phyloP scores from a whole-genome alignment of 306 rosid genomes.

The Senna tora region DNA sequence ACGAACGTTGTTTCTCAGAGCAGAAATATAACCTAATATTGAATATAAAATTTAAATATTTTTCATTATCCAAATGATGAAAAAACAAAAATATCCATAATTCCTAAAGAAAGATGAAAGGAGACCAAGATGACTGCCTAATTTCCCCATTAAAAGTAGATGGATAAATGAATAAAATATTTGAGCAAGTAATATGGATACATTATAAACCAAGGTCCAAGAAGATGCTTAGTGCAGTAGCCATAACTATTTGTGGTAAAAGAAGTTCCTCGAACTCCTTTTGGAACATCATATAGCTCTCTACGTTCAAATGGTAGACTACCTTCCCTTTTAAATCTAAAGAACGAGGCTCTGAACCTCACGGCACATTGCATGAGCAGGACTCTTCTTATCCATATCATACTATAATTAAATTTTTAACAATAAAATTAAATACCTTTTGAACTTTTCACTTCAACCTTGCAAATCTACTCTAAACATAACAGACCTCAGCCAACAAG shows the following conservation, averaged over 20 bases:
- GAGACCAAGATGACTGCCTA: slow-evolving; percentile 6
- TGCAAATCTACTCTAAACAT: neutral
- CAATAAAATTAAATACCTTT: neutral
- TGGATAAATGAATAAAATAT: neutral
- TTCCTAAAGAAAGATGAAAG: slow-evolving; percentile 3
- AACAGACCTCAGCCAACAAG: neutral
- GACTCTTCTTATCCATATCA: neutral
- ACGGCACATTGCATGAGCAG: neutral
- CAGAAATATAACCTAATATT: slow-evolving; percentile 80
- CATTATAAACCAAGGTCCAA: slow-evolving; percentile 6
- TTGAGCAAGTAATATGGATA: neutral
- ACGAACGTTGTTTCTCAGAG: slow-evolving; percentile 90
- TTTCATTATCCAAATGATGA: slow-evolving; percentile 35
- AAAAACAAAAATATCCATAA: slow-evolving; percentile 26
- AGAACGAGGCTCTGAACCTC: slow-evolving; percentile 22
- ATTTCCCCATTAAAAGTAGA: neutral
- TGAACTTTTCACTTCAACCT: neutral
- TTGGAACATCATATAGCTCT: slow-evolving; percentile 22
- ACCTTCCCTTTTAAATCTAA: neutral
- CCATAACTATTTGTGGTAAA: slow-evolving; percentile 5
- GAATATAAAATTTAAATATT: slow-evolving; percentile 19
- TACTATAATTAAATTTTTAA: slow-evolving; percentile 3
- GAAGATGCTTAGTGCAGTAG: slow-evolving; percentile 4
- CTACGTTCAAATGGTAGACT: neutral
- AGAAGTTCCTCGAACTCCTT: slow-evolving; percentile 13